A percentile compares a stretch with the other conserved stretches of the same genome.
Conservation (phyloP, 179 eudicot species). For the Spergularia azorica region DNA sequence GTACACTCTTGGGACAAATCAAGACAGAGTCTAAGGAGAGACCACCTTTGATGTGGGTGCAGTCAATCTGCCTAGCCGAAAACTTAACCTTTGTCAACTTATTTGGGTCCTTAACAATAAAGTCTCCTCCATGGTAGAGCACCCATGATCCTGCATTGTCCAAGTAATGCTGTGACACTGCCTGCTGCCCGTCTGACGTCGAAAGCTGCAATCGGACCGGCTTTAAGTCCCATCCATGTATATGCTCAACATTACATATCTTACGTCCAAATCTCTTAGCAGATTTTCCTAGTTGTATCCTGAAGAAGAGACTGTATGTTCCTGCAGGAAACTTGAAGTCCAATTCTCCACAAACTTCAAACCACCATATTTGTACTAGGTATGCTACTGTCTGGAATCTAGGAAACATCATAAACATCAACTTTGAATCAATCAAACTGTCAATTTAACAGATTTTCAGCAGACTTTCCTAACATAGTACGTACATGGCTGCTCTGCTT, state of each 20-base stretch:
- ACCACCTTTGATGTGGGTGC: slow-evolving; percentile 90
- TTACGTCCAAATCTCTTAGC: slow-evolving; percentile 57
- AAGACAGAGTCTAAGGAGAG: slow-evolving; percentile 73
- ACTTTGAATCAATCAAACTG: slow-evolving; percentile 13
- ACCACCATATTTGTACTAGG: slow-evolving; percentile 83
- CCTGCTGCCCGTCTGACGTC: slow-evolving; percentile 61
- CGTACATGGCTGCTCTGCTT: not conserved
- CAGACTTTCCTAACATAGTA: too few species aligned
- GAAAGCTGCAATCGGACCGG: slow-evolving; percentile 62
- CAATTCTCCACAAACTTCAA: slow-evolving; percentile 68
- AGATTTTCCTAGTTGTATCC: slow-evolving; percentile 65
- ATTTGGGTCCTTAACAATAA: slow-evolving; percentile 46
- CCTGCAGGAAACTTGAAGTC: slow-evolving; percentile 72
- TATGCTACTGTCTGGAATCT: slow-evolving; percentile 74
- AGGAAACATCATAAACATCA: slow-evolving; percentile 11
- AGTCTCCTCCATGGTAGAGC: slow-evolving; percentile 68
- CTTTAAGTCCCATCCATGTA: slow-evolving; percentile 74
- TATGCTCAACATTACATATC: slow-evolving; percentile 46
- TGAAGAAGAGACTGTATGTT: slow-evolving; percentile 62
- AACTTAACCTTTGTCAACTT: slow-evolving; percentile 53
- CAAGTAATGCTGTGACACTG: slow-evolving; percentile 39
- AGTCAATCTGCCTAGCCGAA: slow-evolving; percentile 75
- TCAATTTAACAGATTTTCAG: not conserved
- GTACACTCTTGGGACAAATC: slow-evolving; percentile 51
- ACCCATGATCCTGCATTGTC: slow-evolving; percentile 68